A percentile compares a stretch with the other conserved stretches of the same genome.
Evolutionary conservation across 352 stramenopile genomes (phyloP).

Genomic region (Pythium phragmitis): DNA sequence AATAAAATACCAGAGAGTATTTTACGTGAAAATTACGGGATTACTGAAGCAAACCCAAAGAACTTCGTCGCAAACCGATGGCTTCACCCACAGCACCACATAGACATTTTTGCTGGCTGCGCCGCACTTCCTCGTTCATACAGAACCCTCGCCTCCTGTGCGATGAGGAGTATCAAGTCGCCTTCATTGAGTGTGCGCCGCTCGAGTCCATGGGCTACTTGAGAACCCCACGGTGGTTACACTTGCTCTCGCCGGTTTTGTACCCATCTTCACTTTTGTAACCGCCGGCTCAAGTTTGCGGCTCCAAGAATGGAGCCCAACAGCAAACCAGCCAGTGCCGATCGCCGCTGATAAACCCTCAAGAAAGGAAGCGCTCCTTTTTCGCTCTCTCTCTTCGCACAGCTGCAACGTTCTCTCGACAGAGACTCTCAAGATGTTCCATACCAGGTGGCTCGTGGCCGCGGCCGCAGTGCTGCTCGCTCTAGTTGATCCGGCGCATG

Average conservation of each 20-base stretch:
- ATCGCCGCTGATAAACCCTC: neutral
- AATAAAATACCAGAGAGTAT: conserved; percentile 15
- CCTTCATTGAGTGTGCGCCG: neutral
- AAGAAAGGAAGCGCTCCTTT: neutral
- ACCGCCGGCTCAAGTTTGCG: neutral
- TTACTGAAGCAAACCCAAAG: conserved; percentile 21
- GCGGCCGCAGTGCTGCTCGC: neutral
- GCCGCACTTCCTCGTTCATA: neutral
- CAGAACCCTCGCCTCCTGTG: neutral
- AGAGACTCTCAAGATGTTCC: conserved; percentile 2
- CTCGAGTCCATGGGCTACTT: neutral
- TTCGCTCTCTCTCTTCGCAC: neutral
- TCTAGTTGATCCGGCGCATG: conserved; percentile 7
- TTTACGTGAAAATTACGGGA: conserved; percentile 23
- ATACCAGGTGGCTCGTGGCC: conserved; percentile 1
- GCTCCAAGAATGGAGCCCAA: conserved; percentile 9
- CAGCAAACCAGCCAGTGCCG: neutral
- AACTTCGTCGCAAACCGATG: conserved; percentile 1
- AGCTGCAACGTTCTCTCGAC: neutral
- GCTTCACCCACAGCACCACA: neutral
- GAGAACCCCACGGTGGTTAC: conserved; percentile 14
- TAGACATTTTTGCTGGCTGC: neutral
- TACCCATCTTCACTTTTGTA: conserved; percentile 1
- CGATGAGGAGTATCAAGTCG: neutral
- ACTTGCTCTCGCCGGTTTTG: conserved; percentile 5